Evolutionary conservation across 305 asterid genomes (phyloP).

Genomic region (Fraxinus nigra): DNA sequence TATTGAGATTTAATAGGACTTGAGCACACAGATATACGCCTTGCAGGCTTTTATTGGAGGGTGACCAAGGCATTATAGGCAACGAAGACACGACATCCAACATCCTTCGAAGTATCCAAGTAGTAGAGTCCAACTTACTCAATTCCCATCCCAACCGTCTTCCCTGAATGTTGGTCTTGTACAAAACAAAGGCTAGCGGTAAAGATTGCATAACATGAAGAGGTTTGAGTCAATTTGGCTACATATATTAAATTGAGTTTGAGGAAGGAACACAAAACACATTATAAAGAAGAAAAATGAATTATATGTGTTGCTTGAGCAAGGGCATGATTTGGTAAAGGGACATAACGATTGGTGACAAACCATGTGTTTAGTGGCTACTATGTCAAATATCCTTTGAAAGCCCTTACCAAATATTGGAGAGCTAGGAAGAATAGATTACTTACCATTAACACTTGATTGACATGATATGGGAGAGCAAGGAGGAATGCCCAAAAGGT

Average conservation of each 20-base stretch:
- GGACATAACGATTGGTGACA: neutral
- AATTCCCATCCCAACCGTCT: neutral
- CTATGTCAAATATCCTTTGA: neutral
- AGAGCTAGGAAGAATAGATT: neutral
- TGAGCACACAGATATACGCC: neutral
- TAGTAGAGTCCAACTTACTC: neutral
- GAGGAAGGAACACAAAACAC: neutral
- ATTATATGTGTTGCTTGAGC: neutral
- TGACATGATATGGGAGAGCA: neutral
- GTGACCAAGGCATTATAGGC: neutral
- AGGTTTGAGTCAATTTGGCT: neutral
- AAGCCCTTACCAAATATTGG: neutral
- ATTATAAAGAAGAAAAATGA: neutral
- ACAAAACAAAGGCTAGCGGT: neutral
- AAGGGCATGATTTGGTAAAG: neutral
- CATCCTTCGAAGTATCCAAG: neutral
- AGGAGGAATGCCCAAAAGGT: neutral
- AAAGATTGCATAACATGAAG: neutral
- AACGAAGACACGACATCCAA: neutral
- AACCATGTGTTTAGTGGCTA: neutral
- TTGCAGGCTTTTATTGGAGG: neutral
- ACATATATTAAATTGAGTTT: neutral
- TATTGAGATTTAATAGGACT: neutral
- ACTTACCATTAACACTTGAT: neutral
- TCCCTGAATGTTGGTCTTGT: neutral